Evolutionary conservation across 139 green algal species (phyloP), one percentile per base, ranked within the genome.

Genomic region (Tetradesmus lagerheimii): DNA sequence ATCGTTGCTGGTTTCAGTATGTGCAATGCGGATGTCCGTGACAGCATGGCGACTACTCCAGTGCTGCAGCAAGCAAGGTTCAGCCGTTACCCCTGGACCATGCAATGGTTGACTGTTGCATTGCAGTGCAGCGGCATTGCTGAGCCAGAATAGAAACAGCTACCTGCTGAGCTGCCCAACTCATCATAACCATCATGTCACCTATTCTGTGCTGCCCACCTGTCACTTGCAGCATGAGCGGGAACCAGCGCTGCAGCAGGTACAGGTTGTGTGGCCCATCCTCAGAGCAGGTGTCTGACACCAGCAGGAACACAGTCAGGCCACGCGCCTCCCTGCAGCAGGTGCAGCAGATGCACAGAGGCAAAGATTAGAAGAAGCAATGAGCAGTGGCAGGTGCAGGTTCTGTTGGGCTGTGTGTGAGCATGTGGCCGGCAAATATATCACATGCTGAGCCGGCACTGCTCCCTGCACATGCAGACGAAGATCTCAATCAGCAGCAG

Each of bases 211-310:
- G 47, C 47, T 12, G 0, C 83, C 1, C 80, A 91, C 88, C 79
- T 82, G 53, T 77, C 20, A 91, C 57, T 23, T 57, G 27, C 38
- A 91, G 71, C 57, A 71, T 75, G 12, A 91, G 50, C 0, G 88
- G 88, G 45, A 87, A 86, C 88, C 88, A 91, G 62, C 88, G 80
- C 35, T 86, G 41, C n/a, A 88, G 57, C 79, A 91, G 88, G 79
- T 91, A 81, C 79, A 80, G n/a, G 25, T 74, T 66, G 0, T 83
- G 64, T 6, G n/a, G 39, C 4, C 39, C 85, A 9, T 47, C 85
- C 35, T 76, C 71, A 34, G 71, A 39, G 20, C 79, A 66, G 0
- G 53, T 81, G 66, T 78, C 88, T 23, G 57, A 35, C 53, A 71
- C 79, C 14, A 74, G 39, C 62, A 83, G 79, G 57, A 91, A 27